phyloP scores from a whole-genome alignment of 2,329 filamentous ascomycete genomes.

The Coniochaeta sp. region DNA sequence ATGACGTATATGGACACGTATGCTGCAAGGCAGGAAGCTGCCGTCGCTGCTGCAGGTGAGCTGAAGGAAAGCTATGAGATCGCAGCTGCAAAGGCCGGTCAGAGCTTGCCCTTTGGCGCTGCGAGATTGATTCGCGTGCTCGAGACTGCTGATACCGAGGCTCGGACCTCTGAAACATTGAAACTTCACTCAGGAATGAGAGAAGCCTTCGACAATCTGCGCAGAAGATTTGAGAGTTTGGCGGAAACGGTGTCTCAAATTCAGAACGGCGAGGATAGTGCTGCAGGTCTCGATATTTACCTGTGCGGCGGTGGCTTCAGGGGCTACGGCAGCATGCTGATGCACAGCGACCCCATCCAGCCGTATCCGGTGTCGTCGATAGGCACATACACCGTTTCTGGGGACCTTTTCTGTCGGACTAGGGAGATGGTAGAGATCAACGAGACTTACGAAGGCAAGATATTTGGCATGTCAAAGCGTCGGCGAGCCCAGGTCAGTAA shows the following conservation, averaged over 20 bases:
- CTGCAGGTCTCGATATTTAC: conserved; percentile 59
- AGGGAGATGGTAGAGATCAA: conserved; percentile 44
- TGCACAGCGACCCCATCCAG: conserved; percentile 64
- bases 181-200: conserved; percentile 52
- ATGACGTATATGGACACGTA: conserved; percentile 54
- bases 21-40: conserved; percentile 7
- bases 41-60: conserved; percentile 4
- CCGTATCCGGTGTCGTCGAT: conserved; percentile 81
- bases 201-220: conserved; percentile 49
- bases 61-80: conserved; percentile 34
- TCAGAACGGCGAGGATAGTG: conserved; percentile 24
- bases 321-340: conserved; percentile 84
- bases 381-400: conserved; percentile 65
- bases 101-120: conserved; percentile 55
- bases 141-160: conserved; percentile 27
- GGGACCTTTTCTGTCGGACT: conserved; percentile 50
- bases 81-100: conserved; percentile 44
- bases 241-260: conserved; percentile 29
- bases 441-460: conserved; percentile 41
- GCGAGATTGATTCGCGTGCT: conserved; percentile 47
- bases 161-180: conserved; percentile 37
- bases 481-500: conserved; percentile 41
- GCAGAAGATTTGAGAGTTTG: conserved; percentile 42
- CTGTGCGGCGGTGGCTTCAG: conserved; percentile 86
- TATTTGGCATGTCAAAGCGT: conserved; percentile 73